Conservation (phyloP, 306 rosid genomes). For the Hippophae gyantsensis region DNA sequence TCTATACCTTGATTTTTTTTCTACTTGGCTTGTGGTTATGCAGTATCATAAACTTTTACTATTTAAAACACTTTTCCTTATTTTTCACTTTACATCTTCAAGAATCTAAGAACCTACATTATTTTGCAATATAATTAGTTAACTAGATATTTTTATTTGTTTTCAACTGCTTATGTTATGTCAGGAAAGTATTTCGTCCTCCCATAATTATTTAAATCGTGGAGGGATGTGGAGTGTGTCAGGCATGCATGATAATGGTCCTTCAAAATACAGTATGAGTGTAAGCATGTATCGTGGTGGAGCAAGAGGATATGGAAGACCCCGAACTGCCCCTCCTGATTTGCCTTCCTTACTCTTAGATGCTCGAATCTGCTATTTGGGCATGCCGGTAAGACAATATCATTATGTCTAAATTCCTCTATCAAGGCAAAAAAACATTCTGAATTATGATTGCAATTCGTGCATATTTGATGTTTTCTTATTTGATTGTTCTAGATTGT, state of each 20-base stretch:
- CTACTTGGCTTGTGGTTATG: constrained; percentile 8
- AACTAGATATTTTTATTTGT: not conserved
- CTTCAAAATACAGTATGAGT: constrained; percentile 73
- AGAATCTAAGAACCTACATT: not conserved
- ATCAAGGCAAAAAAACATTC: not conserved
- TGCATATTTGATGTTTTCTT: constrained; percentile 13
- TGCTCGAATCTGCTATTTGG: constrained; percentile 77
- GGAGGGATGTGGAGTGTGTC: constrained; percentile 79
- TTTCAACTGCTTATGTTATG: not conserved
- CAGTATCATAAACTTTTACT: not conserved
- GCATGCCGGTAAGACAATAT: constrained; percentile 76
- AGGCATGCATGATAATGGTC: constrained; percentile 29
- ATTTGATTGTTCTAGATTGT: constrained; percentile 59
- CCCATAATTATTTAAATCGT: constrained; percentile 55
- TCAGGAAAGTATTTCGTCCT: constrained; percentile 80
- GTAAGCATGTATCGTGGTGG: constrained; percentile 82
- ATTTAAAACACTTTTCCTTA: not conserved
- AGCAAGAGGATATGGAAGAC: constrained; percentile 64
- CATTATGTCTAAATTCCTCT: constrained; percentile 10
- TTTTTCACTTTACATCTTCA: constrained; percentile 6
- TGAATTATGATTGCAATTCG: constrained; percentile 1
- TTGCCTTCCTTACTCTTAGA: constrained; percentile 86
- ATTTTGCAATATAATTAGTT: constrained; percentile 1
- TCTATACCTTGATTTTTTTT: constrained; percentile 3
- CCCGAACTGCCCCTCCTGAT: constrained; percentile 83